Base-by-base conservation (phyloP, 2,329 filamentous ascomycete species). In the Mariannaea sp. region DNA sequence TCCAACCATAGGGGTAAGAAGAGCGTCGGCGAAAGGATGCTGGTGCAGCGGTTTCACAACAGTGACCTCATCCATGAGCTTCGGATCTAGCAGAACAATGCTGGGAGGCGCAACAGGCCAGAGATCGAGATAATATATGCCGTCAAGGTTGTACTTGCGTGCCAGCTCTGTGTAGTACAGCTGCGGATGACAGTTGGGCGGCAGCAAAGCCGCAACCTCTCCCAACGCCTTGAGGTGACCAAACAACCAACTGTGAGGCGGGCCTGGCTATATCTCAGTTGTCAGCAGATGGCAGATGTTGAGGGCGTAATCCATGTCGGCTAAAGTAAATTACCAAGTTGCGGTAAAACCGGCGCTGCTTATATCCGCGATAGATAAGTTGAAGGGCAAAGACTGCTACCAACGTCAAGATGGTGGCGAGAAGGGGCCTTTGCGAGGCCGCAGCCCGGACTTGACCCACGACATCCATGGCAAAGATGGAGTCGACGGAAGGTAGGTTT, bases 81-180 rank as follows among this genome's bases (percentile, higher is more conserved):
- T 48, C 0, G 56, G 56, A 2, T 51, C 43, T 1, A 17, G 27
- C 14, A 60, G n/a, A 1, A 57, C 20, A 9, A 35, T 43, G 3
- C 33, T 35, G 0, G 40, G 5, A 5, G 49, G 35, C 3, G n/a
- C 39, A 7, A 57, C 33, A 14, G 58, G 53, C 53, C 53, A 59
- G 10, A 59, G 43, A 3, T 55, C 56, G 1, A 60, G 45, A 14
- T 60, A 60, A 32, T 57, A 59, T 12, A 60, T 47, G 9, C 36
- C 57, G 1, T 47, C 4, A 1, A 57, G 19, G 10, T 43, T 38
- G 24, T 59, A 55, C 14, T 17, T 19, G 3, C 17, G 53, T 1
- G 44, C 35, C 1, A 60, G 45, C 33, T 60, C 57, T 1, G 57
- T 57, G 26, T 40, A 59, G 35, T 50, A 26, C 7, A 42, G 3